These are phyloP conservation scores for Hygrophoropsis aurantiaca DNA, from an alignment of 768 basidiomycete genomes.

Conservation along the genomic window DNA sequence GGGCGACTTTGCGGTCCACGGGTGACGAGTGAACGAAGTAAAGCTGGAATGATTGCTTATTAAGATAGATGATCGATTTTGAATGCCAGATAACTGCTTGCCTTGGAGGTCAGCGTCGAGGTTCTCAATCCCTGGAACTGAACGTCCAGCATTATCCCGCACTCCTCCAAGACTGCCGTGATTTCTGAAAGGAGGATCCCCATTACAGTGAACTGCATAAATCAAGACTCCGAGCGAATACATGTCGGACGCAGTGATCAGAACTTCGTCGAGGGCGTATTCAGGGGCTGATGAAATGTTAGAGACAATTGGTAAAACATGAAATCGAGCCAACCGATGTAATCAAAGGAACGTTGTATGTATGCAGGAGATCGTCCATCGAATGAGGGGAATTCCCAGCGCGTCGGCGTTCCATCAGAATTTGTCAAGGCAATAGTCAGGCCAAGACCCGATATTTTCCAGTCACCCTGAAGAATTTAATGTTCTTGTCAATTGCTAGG, in stretches of 20 bases:
- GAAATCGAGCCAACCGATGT: slow-evolving; percentile 68
- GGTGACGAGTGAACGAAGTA: slow-evolving; percentile 80
- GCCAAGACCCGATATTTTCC: slow-evolving; percentile 93
- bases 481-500: not conserved
- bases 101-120: slow-evolving; percentile 77
- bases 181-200: slow-evolving; percentile 83
- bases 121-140: slow-evolving; percentile 59
- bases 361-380: slow-evolving; percentile 79
- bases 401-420: slow-evolving; percentile 68
- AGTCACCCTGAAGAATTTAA: slow-evolving; percentile 72
- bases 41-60: slow-evolving; percentile 44
- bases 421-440: slow-evolving; percentile 76
- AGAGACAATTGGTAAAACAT: not conserved
- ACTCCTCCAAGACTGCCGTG: slow-evolving; percentile 72
- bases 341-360: slow-evolving; percentile 91
- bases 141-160: slow-evolving; percentile 66
- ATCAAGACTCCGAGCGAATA: slow-evolving; percentile 90
- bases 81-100: slow-evolving; percentile 23
- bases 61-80: slow-evolving; percentile 8
- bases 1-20: slow-evolving; percentile 73
- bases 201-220: slow-evolving; percentile 88
- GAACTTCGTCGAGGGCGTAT: slow-evolving; percentile 86
- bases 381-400: slow-evolving; percentile 90
- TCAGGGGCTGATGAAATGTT: slow-evolving; percentile 71
- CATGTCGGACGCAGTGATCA: slow-evolving; percentile 89